phyloP scores from a whole-genome alignment of 805 yeast genomes.

The Grigorovia humatica region DNA sequence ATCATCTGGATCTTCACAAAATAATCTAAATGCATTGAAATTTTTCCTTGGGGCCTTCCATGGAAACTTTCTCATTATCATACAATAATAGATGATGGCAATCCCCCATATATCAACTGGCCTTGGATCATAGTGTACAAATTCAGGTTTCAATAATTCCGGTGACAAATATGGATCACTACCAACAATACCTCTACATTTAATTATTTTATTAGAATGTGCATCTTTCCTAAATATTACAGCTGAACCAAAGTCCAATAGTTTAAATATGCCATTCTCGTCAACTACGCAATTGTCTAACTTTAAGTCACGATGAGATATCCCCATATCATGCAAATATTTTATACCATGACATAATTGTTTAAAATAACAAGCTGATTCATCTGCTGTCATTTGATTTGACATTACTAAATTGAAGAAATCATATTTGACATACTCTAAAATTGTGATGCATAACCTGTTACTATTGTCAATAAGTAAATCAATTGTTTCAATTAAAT shows the following conservation, averaged over 20 bases:
- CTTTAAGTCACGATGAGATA: conserved; percentile 89
- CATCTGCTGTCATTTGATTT: conserved; percentile 61
- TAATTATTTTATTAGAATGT: conserved; percentile 49
- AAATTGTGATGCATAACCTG: conserved; percentile 51
- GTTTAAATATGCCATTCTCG: conserved; percentile 61
- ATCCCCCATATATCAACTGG: conserved; percentile 88
- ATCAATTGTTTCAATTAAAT: conserved; percentile 73
- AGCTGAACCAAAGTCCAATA: conserved; percentile 92
- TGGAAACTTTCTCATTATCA: conserved; percentile 79
- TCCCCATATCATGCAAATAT: conserved; percentile 69
- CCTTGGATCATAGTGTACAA: conserved; percentile 63
- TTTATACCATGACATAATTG: conserved; percentile 69
- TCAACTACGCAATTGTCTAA: conserved; percentile 88
- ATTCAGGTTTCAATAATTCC: conserved; percentile 48
- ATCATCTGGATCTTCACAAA: conserved; percentile 35
- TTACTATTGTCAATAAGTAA: conserved; percentile 30
- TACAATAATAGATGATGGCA: conserved; percentile 87
- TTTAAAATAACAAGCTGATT: conserved; percentile 69
- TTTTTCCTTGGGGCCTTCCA: conserved; percentile 84
- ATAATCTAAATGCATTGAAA: conserved; percentile 68
- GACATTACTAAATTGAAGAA: conserved; percentile 90
- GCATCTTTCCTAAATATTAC: conserved; percentile 54
- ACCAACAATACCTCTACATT: conserved; percentile 83
- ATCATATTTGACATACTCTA: conserved; percentile 91
- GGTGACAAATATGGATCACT: conserved; percentile 95